Evolutionary conservation across 495 filamentous ascomycete genomes (phyloP).

Genomic region (Aspergillus sparsus): DNA sequence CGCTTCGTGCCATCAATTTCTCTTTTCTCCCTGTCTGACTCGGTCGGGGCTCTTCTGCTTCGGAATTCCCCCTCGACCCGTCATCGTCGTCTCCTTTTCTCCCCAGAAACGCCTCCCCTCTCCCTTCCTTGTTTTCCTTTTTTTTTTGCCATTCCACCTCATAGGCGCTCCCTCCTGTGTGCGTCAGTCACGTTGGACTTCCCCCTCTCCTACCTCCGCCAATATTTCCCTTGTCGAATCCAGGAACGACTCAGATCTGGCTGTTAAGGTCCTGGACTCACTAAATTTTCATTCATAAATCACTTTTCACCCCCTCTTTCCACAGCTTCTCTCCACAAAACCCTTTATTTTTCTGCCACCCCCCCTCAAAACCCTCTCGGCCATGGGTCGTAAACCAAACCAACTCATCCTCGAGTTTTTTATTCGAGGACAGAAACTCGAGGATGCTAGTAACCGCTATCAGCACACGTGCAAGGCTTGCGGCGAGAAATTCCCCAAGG

Average conservation of each 20-base stretch:
- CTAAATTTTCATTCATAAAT: constrained; percentile 5
- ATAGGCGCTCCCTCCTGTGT: constrained; percentile 19
- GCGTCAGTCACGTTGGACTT: constrained; percentile 19
- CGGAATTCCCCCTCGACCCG: constrained; percentile 5
- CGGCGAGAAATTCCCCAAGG: constrained; percentile 81
- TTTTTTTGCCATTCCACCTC: constrained; percentile 27
- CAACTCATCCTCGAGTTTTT: constrained; percentile 82
- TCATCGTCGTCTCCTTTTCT: constrained; percentile 15
- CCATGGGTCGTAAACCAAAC: constrained; percentile 81
- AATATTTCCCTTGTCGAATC: not conserved
- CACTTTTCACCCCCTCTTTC: constrained; percentile 3
- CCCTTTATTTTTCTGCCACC: constrained; percentile 23
- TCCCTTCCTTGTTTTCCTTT: constrained; percentile 5
- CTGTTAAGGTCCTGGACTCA: constrained; percentile 1
- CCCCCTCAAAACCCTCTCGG: constrained; percentile 15
- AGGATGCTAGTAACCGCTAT: constrained; percentile 84
- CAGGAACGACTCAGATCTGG: not conserved
- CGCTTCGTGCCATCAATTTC: constrained; percentile 15
- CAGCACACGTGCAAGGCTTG: constrained; percentile 84
- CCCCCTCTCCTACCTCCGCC: not conserved
- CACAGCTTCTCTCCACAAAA: not conserved
- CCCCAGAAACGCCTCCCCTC: constrained; percentile 14
- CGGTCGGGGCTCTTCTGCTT: not conserved
- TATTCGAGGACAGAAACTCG: constrained; percentile 75
- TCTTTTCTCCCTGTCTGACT: not conserved